Base-by-base conservation (phyloP, 805 yeast genomes). In the Zygosaccharomyces gambellarensis region DNA sequence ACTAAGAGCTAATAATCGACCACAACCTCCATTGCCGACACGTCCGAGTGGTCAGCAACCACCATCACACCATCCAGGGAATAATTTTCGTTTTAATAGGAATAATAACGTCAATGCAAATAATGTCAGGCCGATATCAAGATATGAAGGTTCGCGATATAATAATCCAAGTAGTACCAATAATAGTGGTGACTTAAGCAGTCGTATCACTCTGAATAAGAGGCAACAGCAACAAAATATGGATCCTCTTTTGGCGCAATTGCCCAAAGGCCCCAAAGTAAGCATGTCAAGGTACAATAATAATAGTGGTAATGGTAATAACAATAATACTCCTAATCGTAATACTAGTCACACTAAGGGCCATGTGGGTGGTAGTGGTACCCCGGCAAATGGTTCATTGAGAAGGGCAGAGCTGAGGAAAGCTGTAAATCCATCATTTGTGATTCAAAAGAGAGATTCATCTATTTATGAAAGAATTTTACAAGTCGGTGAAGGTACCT, bases 401-500 rank as follows among this genome's bases (percentile, higher is more conserved):
- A 23, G 32, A 5, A 50, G 31, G 32, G 14, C 39, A 43, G 47
- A 43, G 25, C 48, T 43, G 28, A 19, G 34, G 23, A 36, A 36
- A 22, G 44, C 7, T 23, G 34, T 45, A 19, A 25, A 47, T 23
- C 43, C 54, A n/a, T 47, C 55, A 3, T 41, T 53, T 27, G 23
- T 51, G 9, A 48, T 47, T 11, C 58, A 57, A 31, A 51, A 51
- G 31, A 54, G 62, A 25, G 46, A 54, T 3, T 46, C 56, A 6
- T 63, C 68, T 3, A 59, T 71, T 2, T 89, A 85, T 65, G 83
- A 84, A 55, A 73, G 90, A 47, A 80, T 87, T 1, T 76, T 80
- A 36, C 98, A 94, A 63, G 98, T 94, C 4, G 99, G 99, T n/a
- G 98, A 94, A 69, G 99, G 99, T 8, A 94, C 98, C 0, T 94